Base-by-base conservation (phyloP, 805 yeast species). In the Barnettozyma sucrosica region DNA sequence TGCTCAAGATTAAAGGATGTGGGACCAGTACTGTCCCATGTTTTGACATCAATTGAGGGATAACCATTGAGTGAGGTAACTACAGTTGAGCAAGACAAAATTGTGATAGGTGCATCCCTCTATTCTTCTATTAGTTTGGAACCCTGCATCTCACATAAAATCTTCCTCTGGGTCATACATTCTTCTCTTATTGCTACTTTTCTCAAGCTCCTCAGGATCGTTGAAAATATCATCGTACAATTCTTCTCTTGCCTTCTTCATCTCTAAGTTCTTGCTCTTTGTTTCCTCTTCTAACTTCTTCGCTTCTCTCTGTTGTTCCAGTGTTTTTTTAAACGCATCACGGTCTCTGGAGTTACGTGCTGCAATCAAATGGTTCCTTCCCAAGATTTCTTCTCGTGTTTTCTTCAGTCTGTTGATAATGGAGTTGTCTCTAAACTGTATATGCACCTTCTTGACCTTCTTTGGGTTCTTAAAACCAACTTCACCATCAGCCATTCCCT, bases 401-500 rank as follows among this genome's bases (percentile, higher is more conserved):
- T 82, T 84, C 57, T 75, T 78, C 50, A 85, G 66, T 52, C 80
- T 70, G 55, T 83, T 85, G 34, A 86, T 61, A 2, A 82, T 68
- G 5, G 76, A 65, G 57, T 81, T 84, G 40, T 81, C 81, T 53
- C 81, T 72, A 34, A 72, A 72, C 44, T 71, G 75, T 28, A 87
- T 75, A 51, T 70, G 73, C 26, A 78, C 64, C 51, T 77, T 74
- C 51, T 69, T 75, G 21, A 83, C 80, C 44, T 68, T 65, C 51
- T 75, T 77, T 2, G 71, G 73, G 49, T 82, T 79, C 48, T 81
- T 76, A 64, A 85, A 86, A 1, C 86, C 77, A 7, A 86, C 95
- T 43, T 88, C 87, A 4, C 95, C 95, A 5, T 77, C 78, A 42
- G 78, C 88, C 93, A 85, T 85, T 26, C 77, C 76, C 13, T 82